These are phyloP conservation scores for Apiospora sp. DNA, from an alignment of 2,329 filamentous ascomycete species.

Conservation along the genomic window DNA sequence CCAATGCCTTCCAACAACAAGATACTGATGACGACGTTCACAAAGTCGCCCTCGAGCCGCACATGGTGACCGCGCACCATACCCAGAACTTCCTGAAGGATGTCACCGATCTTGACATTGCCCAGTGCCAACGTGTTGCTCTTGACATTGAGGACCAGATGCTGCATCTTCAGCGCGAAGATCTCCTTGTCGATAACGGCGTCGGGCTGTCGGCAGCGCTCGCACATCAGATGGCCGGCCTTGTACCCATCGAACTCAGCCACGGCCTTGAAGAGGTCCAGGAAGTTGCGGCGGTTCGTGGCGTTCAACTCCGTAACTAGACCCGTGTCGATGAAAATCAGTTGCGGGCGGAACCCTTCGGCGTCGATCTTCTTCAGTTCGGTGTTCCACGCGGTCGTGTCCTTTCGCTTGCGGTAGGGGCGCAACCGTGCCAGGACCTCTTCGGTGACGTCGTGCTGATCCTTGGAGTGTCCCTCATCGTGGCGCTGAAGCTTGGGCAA, in stretches of 20 bases:
- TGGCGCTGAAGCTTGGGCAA: conserved; percentile 59
- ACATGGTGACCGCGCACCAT: conserved; percentile 97
- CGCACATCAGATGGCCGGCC: conserved; percentile 94
- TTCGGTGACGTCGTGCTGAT: conserved; percentile 78
- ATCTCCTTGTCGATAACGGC: conserved; percentile 89
- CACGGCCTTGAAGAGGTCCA: conserved; percentile 94
- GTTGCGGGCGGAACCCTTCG: conserved; percentile 90
- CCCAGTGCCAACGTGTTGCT: conserved; percentile 88
- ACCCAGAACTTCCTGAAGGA: conserved; percentile 85
- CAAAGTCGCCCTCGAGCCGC: conserved; percentile 93
- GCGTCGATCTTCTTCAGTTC: conserved; percentile 80
- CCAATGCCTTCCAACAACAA: conserved; percentile 94
- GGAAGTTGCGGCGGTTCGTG: conserved; percentile 86
- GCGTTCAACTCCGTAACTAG: conserved; percentile 93
- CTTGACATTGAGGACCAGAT: conserved; percentile 91
- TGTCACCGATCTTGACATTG: conserved; percentile 95
- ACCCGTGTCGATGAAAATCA: conserved; percentile 97
- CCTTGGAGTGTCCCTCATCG: conserved; percentile 29
- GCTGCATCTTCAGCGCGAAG: conserved; percentile 96
- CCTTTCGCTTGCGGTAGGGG: conserved; percentile 69
- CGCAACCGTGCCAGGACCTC: conserved; percentile 82
- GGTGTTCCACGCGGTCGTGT: conserved; percentile 74
- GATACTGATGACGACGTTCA: conserved; percentile 97
- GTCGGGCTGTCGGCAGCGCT: conserved; percentile 90
- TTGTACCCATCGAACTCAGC: conserved; percentile 98